Evolutionary conservation across 345 rosid species (phyloP).

Genomic region (Populus pruinosa): DNA sequence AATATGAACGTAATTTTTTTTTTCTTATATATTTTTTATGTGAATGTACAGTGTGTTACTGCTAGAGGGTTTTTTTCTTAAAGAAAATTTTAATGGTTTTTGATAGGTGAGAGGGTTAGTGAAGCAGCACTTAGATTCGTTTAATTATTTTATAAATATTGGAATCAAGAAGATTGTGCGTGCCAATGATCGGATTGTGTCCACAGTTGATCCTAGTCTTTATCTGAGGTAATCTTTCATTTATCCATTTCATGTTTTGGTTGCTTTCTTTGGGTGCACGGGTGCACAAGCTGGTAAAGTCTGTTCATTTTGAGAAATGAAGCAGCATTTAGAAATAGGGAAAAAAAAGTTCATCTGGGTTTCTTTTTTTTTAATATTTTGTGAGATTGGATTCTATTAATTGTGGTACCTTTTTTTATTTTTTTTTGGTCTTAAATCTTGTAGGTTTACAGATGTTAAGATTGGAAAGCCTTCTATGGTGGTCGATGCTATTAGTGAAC

Average conservation of each 20-base stretch:
- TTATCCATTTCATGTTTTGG: background rate
- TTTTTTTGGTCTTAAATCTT: background rate
- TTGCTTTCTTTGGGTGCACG: background rate
- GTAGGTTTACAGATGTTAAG: constrained; percentile 70
- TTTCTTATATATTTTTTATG: background rate
- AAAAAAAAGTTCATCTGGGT: too few species aligned
- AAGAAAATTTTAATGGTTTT: background rate
- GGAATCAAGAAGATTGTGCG: constrained; percentile 85
- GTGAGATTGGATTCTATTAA: too few species aligned
- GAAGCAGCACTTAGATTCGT: constrained; percentile 90
- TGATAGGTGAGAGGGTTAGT: constrained; percentile 82
- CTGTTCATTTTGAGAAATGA: background rate
- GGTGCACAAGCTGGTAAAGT: too few species aligned
- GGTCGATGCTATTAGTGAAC: constrained; percentile 26
- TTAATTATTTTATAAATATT: constrained; percentile 68
- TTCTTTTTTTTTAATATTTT: background rate
- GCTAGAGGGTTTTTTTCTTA: background rate
- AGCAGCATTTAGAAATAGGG: too few species aligned
- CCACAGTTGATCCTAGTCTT: constrained; percentile 46
- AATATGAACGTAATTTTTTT: too few species aligned
- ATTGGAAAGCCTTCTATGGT: constrained; percentile 63
- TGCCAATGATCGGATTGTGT: constrained; percentile 60
- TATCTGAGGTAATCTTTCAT: constrained; percentile 45
- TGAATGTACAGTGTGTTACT: background rate
- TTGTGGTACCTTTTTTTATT: background rate